Base-by-base conservation (phyloP, 129 eudicot genomes). In the Silybum marianum region DNA sequence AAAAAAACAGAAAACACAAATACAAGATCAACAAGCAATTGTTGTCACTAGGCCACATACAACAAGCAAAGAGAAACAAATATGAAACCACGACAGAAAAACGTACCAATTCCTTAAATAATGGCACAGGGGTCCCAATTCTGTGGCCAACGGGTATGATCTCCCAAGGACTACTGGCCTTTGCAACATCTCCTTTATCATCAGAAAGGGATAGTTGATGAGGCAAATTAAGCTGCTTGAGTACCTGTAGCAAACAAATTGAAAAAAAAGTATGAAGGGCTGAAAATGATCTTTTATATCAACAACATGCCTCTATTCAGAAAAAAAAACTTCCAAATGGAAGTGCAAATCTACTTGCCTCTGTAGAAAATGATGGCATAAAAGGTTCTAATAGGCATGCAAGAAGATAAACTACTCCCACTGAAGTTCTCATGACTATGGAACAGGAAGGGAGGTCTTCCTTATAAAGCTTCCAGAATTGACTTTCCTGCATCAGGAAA, bases 381-480 rank as follows among this genome's bases (percentile, higher is more conserved):
- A 85, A 93, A 58, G 98, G 99, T 83, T 96, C 98, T 71, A 96
- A 84, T 36, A 96, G 91, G 80, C 93, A 91, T 42, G 92, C 97
- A 81, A 96, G 91, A 73, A 96, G 92, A 86, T 88, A 93, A 24
- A 96, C 99, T 71, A 96, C 76, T 76, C 99, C 99, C 4, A 88
- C 94, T 13, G 98, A 74, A 79, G 99, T 91, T 87, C 77, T 96
- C 95, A 96, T 91, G 44, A 96, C 97, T 28, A 91, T 72, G 16
- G 98, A 89, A 87, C 99, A 96, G 9, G 95, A 78, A 84, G 91
- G 68, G 4, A 42, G 80, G 46, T 96, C 95, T 84, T 93, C 98
- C 78, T 93, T 93, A 89, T 93, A 93, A 82, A 96, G 98, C 90
- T 87, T 91, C 99, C 99, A 96, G 84, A 96, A 93, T 80, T 96